Conservation (phyloP, 2,329 filamentous ascomycete species). For the Aspergillus amoenus region DNA sequence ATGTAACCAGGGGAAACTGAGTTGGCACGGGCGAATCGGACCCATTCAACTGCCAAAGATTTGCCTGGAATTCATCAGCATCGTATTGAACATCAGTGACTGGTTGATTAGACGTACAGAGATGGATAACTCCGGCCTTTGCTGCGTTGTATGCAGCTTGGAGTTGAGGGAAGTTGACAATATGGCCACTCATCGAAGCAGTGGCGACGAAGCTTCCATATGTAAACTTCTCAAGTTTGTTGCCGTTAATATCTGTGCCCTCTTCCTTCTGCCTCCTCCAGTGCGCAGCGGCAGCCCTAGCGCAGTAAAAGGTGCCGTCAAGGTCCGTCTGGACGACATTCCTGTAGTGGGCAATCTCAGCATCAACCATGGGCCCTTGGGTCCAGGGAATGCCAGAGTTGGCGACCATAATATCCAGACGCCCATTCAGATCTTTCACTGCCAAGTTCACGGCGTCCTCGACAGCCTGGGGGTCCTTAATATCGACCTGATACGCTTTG, state of each 20-base stretch:
- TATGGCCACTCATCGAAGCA: slow-evolving; percentile 74
- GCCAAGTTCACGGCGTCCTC: slow-evolving; percentile 43
- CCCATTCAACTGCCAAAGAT: too few species aligned
- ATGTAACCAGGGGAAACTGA: too few species aligned
- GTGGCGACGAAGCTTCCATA: slow-evolving; percentile 75
- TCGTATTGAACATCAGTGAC: too few species aligned
- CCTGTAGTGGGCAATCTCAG: slow-evolving; percentile 62
- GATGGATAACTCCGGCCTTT: background rate
- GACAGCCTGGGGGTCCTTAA: slow-evolving; percentile 43
- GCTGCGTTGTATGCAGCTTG: slow-evolving; percentile 73
- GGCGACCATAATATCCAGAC: slow-evolving; percentile 75
- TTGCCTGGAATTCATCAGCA: too few species aligned
- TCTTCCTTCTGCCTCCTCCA: slow-evolving; percentile 70
- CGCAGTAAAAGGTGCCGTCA: slow-evolving; percentile 49
- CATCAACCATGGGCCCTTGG: slow-evolving; percentile 66
- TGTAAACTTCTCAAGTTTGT: slow-evolving; percentile 59
- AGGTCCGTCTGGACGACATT: slow-evolving; percentile 71
- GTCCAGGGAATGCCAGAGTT: slow-evolving; percentile 77
- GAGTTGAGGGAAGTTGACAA: slow-evolving; percentile 74
- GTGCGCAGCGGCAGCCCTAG: slow-evolving; percentile 66
- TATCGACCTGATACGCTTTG: slow-evolving; percentile 52
- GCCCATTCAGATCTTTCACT: slow-evolving; percentile 66
- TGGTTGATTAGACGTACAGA: too few species aligned
- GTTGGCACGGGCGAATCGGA: too few species aligned
- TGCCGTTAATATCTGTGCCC: slow-evolving; percentile 62